A percentile compares a stretch with the other conserved stretches of the same genome.
phyloP scores from a whole-genome alignment of 2,329 filamentous ascomycete species.

The Colletotrichum musae region DNA sequence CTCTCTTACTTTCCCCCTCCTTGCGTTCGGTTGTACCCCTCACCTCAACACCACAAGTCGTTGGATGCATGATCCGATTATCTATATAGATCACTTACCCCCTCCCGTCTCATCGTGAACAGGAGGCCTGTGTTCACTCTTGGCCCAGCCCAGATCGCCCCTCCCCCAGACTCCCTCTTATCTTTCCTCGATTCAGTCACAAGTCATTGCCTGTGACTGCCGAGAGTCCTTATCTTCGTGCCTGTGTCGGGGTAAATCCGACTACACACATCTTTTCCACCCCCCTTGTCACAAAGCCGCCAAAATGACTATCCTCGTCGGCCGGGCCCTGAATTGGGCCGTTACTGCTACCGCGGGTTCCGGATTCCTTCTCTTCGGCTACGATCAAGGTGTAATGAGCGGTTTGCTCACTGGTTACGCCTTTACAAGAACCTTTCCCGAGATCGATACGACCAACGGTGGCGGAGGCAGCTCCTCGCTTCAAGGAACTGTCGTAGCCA shows the following conservation, averaged over 20 bases:
- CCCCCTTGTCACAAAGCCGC: constrained; percentile 2
- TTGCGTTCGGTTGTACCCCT: background rate
- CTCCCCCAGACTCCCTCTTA: constrained; percentile 6
- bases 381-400: constrained; percentile 47
- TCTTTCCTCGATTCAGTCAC: constrained; percentile 13
- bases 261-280: background rate
- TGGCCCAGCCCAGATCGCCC: constrained; percentile 8
- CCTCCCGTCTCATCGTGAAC: constrained; percentile 22
- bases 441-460: constrained; percentile 52
- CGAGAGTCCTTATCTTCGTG: background rate
- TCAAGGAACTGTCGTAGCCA: constrained; percentile 61
- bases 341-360: constrained; percentile 53
- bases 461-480: constrained; percentile 56
- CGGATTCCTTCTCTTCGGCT: constrained; percentile 51
- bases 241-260: background rate
- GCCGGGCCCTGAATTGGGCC: constrained; percentile 55
- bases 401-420: constrained; percentile 52
- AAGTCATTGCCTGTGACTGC: background rate
- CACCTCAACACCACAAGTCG: constrained; percentile 29
- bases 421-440: constrained; percentile 51
- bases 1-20: background rate
- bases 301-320: constrained; percentile 46
- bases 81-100: constrained; percentile 25
- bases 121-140: background rate
- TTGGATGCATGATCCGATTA: constrained; percentile 9